These are phyloP conservation scores for Fusarium sp. DNA, from an alignment of 2,329 filamentous ascomycete species.

Conservation along the genomic window DNA sequence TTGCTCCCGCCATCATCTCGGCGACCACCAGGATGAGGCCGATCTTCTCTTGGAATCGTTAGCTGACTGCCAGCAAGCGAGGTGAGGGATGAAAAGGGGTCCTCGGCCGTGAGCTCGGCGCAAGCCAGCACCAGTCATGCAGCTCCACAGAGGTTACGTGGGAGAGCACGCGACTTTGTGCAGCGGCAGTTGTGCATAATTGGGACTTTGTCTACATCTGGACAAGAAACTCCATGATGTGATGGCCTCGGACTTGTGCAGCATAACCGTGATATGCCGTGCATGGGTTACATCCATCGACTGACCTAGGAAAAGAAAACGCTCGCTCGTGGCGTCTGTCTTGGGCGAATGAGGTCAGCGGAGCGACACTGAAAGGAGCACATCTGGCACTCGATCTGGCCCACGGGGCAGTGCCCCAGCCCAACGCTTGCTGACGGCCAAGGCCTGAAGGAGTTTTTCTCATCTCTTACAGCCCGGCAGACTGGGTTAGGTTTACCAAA, in stretches of 20 bases:
- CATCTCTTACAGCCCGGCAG: not conserved
- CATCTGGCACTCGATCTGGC: constrained; percentile 18
- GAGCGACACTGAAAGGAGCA: constrained; percentile 26
- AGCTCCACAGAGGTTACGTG: constrained; percentile 27
- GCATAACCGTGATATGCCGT: constrained; percentile 30
- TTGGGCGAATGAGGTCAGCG: constrained; percentile 35
- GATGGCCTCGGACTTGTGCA: constrained; percentile 26
- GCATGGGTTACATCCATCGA: constrained; percentile 35
- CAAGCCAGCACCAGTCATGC: constrained; percentile 30
- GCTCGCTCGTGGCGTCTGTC: constrained; percentile 34
- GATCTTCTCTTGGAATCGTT: constrained; percentile 34
- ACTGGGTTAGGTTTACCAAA: constrained; percentile 15
- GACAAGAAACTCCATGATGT: constrained; percentile 35
- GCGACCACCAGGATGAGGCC: constrained; percentile 28
- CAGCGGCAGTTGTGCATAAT: constrained; percentile 35
- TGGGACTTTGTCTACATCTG: constrained; percentile 14
- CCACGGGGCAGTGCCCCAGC: constrained; percentile 22
- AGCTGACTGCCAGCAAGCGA: constrained; percentile 30
- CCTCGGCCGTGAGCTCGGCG: constrained; percentile 39
- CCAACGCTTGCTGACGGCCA: constrained; percentile 4
- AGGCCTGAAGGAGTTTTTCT: constrained; percentile 24
- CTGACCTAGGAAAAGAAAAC: constrained; percentile 27
- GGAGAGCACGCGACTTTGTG: constrained; percentile 42
- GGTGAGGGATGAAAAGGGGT: constrained; percentile 39
- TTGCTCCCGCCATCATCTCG: constrained; percentile 24